Base-by-base conservation (phyloP, 2,329 filamentous ascomycete species). In the Penicillium concentricum region DNA sequence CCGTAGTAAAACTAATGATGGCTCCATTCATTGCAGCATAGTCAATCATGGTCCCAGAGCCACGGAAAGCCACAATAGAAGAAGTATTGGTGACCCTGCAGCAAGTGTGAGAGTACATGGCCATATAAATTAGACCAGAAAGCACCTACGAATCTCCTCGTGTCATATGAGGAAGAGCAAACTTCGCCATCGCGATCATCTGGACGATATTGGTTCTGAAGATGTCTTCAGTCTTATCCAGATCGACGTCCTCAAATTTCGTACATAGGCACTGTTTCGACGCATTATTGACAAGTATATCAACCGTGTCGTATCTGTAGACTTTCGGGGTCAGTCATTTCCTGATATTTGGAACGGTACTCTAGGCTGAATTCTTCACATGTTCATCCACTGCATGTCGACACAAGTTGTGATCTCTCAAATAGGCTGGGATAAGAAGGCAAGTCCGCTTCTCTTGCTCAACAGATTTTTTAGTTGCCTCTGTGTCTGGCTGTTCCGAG, bases 171-270 rank as follows among this genome's bases (percentile, higher is more conserved):
- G 79, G 78, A 8, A 86, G 67, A 0, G 82, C 76, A 58, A 78
- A 85, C 65, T 86, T 86, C 5, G 81, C 81, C 58, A 86, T 74
- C n/a, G 82, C 82, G 64, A 86, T 83, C 75, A 85, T 84, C 53
- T 81, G 78, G 9, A 84, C 62, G 32, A 86, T 81, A 58, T 86
- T 86, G 58, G 76, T 79, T 43, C 78, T 78, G 75, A 86, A 87
- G 0, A 80, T 82, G 61, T 78, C 81, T 59, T 84, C 80, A 0
- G 85, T 81, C 0, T 78, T 72, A 15, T 81, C 76, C 0, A 86
- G 74, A 64, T 63, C 50, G 16, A 48, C 55, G 67, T 85, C 76
- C 34, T 74, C 72, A 20, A 85, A 78, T 32, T 84, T 76, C 6
- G 78, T 68, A 67, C 78, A 83, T 70, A 81, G 79, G 35, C 80